Percentiles rank a stretch among this genome's conserved stretches.
These are phyloP conservation scores for Cucurbita pepo DNA, from an alignment of 306 rosid genomes.

Conservation along the genomic window DNA sequence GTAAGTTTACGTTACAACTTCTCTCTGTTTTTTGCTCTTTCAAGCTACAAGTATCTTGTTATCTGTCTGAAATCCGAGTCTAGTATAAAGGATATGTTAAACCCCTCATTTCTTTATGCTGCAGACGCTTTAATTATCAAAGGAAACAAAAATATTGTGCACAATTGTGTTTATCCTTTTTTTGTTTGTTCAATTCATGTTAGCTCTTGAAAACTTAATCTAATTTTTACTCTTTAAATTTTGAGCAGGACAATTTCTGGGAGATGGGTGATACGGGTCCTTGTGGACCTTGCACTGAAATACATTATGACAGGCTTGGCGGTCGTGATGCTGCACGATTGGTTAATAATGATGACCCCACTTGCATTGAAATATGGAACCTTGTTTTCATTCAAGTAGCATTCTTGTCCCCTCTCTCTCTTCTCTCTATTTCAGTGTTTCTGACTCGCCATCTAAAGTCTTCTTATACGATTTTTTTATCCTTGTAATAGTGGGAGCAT, in stretches of 20 bases:
- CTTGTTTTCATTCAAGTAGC: slow-evolving; percentile 91
- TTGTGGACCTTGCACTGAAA: slow-evolving; percentile 97
- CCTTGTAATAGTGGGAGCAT: not conserved
- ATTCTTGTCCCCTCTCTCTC: not conserved
- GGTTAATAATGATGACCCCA: slow-evolving; percentile 89
- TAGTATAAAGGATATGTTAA: not conserved
- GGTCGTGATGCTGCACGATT: slow-evolving; percentile 84
- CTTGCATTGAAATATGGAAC: slow-evolving; percentile 96
- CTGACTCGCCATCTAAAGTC: not conserved
- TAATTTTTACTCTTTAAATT: slow-evolving; percentile 5
- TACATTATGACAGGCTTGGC: slow-evolving; percentile 89
- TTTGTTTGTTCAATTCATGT: not conserved
- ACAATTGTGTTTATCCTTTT: not conserved
- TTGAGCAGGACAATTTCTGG: slow-evolving; percentile 87
- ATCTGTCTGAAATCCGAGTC: not conserved
- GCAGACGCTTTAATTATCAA: not conserved
- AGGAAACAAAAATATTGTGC: not conserved
- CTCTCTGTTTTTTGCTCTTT: not conserved
- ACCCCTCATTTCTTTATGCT: not conserved
- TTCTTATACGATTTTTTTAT: not conserved
- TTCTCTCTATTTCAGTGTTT: not conserved
- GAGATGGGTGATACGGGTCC: slow-evolving; percentile 99
- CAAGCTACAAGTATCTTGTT: not conserved
- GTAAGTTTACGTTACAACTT: slow-evolving; percentile 21
- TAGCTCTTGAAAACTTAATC: not conserved